Evolutionary conservation across 2,329 filamentous ascomycete genomes (phyloP).

Genomic region (Fusarium musae): DNA sequence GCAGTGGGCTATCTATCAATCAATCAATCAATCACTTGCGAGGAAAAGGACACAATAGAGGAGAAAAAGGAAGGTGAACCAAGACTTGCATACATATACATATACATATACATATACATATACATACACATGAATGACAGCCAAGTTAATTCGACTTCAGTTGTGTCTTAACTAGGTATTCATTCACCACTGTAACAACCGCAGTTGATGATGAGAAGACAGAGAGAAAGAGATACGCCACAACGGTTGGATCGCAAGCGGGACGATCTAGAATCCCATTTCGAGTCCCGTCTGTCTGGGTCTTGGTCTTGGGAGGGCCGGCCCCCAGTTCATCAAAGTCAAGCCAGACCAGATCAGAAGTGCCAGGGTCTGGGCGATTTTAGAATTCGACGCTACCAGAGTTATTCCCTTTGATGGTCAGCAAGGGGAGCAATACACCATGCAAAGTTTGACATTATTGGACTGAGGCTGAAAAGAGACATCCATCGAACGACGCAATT

Average conservation of each 20-base stretch:
- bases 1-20: not conserved
- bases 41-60: not conserved
- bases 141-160: not conserved
- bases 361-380: slow-evolving; percentile 14
- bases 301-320: not conserved
- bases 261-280: slow-evolving; percentile 32
- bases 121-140: not conserved
- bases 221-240: slow-evolving; percentile 13
- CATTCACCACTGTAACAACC: not conserved
- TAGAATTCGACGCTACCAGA: slow-evolving; percentile 6
- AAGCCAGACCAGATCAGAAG: not conserved
- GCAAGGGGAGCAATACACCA: not conserved
- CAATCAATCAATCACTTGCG: not conserved
- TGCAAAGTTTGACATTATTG: not conserved
- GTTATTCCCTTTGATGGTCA: not conserved
- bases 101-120: too few species aligned
- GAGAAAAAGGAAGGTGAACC: not conserved
- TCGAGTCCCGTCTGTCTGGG: slow-evolving; percentile 16
- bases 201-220: too few species aligned
- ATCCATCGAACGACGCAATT: not conserved
- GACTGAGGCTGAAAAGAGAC: not conserved
- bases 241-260: slow-evolving; percentile 27
- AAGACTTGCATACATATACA: not conserved
- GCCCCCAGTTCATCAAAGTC: not conserved
- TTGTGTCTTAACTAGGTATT: not conserved